Evolutionary conservation across 164 flowering plant species (phyloP).

Genomic region (Vitis rupestris): DNA sequence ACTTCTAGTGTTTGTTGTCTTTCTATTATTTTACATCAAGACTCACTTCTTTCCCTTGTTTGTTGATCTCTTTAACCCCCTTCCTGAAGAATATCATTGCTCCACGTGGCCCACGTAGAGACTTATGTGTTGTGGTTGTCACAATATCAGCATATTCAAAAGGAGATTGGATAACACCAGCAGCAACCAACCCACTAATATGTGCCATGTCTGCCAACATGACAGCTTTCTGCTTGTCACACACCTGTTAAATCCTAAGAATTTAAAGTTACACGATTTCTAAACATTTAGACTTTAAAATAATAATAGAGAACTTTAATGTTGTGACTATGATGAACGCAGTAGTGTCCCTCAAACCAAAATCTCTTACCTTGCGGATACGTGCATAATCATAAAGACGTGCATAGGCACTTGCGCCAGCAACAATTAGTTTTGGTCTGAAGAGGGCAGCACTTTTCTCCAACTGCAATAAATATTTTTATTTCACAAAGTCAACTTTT

Average conservation of each 20-base stretch:
- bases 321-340: not conserved
- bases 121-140: slow-evolving; percentile 98
- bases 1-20: not conserved
- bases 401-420: slow-evolving; percentile 99
- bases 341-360: not conserved
- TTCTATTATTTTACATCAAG: not conserved
- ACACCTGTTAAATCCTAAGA: slow-evolving; percentile 52
- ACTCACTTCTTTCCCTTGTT: slow-evolving; percentile 78
- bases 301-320: not conserved
- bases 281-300: not conserved
- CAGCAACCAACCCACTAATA: slow-evolving; percentile 98
- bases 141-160: slow-evolving; percentile 98
- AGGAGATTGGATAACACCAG: slow-evolving; percentile 96
- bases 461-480: slow-evolving; percentile 15
- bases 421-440: slow-evolving; percentile 90
- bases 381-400: slow-evolving; percentile 91
- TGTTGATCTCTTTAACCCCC: slow-evolving; percentile 85
- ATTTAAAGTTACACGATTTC: not conserved
- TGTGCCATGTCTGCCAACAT: slow-evolving; percentile 99
- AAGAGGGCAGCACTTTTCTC: slow-evolving; percentile 92
- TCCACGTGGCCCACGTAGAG: slow-evolving; percentile 98
- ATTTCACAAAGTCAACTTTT: too few species aligned
- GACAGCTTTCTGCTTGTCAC: slow-evolving; percentile 91
- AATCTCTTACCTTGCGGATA: slow-evolving; percentile 69
- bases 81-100: slow-evolving; percentile 92